Percentiles rank a stretch among this genome's conserved stretches.
Conservation (phyloP, 2,329 filamentous ascomycete species). For the Cercospora sp. region DNA sequence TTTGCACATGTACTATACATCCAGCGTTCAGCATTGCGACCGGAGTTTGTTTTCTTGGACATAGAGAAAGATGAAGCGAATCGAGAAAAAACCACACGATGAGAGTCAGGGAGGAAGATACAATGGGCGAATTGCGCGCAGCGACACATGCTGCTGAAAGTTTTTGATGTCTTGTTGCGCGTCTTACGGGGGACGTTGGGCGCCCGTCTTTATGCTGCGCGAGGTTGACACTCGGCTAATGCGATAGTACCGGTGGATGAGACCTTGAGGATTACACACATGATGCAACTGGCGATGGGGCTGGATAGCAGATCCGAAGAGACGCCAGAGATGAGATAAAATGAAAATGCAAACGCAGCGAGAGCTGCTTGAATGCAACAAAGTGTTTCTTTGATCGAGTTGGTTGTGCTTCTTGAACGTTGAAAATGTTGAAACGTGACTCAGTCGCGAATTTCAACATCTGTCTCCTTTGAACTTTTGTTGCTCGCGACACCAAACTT, state of each 20-base stretch:
- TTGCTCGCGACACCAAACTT: not conserved
- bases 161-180: slow-evolving; percentile 1
- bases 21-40: slow-evolving; percentile 27
- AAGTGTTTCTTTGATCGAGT: not conserved
- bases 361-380: slow-evolving; percentile 10
- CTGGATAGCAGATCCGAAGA: slow-evolving; percentile 5
- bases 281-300: slow-evolving; percentile 1
- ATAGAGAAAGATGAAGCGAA: slow-evolving; percentile 26
- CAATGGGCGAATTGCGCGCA: not conserved
- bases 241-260: not conserved
- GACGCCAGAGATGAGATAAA: slow-evolving; percentile 6
- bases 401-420: not conserved
- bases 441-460: not conserved
- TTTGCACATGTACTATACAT: slow-evolving; percentile 7
- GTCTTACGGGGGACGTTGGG: not conserved
- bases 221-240: slow-evolving; percentile 3
- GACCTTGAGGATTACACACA: not conserved
- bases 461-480: not conserved
- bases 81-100: not conserved
- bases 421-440: not conserved
- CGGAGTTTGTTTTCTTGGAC: slow-evolving; percentile 21
- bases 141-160: slow-evolving; percentile 1
- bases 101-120: not conserved
- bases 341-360: slow-evolving; percentile 5
- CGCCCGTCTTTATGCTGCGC: not conserved